Base-by-base conservation (phyloP, 768 basidiomycete species). In the Hericium erinaceus region DNA sequence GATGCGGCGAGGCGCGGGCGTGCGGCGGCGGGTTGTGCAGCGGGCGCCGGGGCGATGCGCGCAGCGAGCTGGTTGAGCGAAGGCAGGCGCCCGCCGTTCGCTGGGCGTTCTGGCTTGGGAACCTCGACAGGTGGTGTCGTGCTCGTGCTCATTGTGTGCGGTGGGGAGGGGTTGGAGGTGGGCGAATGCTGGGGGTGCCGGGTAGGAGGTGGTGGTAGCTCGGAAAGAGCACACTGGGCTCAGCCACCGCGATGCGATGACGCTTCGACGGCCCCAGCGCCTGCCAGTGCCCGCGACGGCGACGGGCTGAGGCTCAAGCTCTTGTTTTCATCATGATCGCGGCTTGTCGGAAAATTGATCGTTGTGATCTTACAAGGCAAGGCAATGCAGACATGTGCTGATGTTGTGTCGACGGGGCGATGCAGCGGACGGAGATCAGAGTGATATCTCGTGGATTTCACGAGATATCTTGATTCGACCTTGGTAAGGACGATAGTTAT, bases 51-150 rank as follows among this genome's bases (percentile, higher is more conserved):
- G 16, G 65, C 62, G 68, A 90, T 87, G 52, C 87, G 83, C 5
- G 89, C 89, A 2, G 87, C 89, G 56, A 92, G 82, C 69, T 90
- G 87, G 72, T 89, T 87, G 13, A 92, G 77, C 7, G 89, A 89
- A 0, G 88, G 88, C 16, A 84, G 74, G 22, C 87, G 81, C 26
- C 65, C 40, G 26, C 64, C 63, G 6, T 71, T 20, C 6, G 62
- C 53, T n/a, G 71, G 56, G 16, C 73, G 68, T 51, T 77, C 75
- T 20, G 74, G 67, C 61, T 74, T 75, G 49, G 73, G 67, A 2
- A 65, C 70, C 52, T 73, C 69, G 58, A 71, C 60, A 15, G 70
- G 66, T 11, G 70, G 59, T 12, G 71, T 57, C 28, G 65, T 61
- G 58, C 59, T 59, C 49, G 73, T 51, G 12, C 58, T 39, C 52